Conservation (phyloP, 176 grass and related monocot species). For the Musa troglodytarum region DNA sequence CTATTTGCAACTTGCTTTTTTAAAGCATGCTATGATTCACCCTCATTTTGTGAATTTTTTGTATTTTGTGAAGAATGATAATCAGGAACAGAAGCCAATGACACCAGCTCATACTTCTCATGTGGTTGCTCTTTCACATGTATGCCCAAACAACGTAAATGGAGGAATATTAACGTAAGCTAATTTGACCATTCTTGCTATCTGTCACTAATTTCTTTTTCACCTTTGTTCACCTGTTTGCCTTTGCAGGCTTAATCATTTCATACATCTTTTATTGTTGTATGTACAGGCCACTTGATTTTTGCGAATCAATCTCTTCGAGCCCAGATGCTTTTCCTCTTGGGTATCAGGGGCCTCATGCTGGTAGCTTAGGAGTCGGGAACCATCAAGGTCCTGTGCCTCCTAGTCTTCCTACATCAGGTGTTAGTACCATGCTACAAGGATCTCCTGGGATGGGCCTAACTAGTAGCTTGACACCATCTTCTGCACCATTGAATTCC, state of each 20-base stretch:
- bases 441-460: constrained; percentile 64
- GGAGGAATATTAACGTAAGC: constrained; percentile 71
- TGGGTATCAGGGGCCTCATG: constrained; percentile 54
- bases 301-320: constrained; percentile 66
- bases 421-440: constrained; percentile 52
- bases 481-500: constrained; percentile 47
- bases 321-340: constrained; percentile 46
- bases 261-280: not conserved
- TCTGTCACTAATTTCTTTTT: not conserved
- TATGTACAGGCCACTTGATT: constrained; percentile 80
- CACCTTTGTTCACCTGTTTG: not conserved
- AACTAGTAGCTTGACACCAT: constrained; percentile 40
- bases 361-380: constrained; percentile 44
- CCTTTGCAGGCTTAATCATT: not conserved
- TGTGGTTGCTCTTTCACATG: constrained; percentile 64
- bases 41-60: constrained; percentile 13
- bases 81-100: constrained; percentile 52
- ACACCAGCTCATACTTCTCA: constrained; percentile 67
- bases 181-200: constrained; percentile 8
- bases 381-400: constrained; percentile 50
- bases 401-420: constrained; percentile 49
- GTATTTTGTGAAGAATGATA: constrained; percentile 41
- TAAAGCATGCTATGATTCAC: constrained; percentile 11
- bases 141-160: constrained; percentile 51
- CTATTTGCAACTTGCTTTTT: constrained; percentile 1